Conservation (phyloP, 2,329 filamentous ascomycete species). For the Aspergillus fijiensis region DNA sequence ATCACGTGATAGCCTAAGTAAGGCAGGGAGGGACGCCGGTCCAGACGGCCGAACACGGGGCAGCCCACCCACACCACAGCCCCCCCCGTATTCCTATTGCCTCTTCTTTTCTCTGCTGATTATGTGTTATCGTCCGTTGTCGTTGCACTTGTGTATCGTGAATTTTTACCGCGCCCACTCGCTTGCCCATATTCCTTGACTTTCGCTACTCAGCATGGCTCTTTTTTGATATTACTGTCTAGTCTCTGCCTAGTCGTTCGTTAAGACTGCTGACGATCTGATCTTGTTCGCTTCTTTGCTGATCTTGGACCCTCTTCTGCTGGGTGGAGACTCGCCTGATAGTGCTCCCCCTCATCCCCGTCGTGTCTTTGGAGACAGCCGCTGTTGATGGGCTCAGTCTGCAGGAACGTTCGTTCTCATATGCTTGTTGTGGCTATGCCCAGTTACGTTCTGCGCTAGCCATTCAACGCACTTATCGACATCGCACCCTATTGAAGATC, state of each 20-base stretch:
- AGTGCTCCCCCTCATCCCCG: background rate
- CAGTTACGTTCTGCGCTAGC: background rate
- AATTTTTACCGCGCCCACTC: background rate
- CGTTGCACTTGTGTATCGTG: background rate
- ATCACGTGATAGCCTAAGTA: background rate
- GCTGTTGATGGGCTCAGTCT: background rate
- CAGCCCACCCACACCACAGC: background rate
- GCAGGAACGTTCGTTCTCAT: background rate
- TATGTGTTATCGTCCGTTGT: too few relatives aligned
- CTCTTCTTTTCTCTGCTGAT: background rate
- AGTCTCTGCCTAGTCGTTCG: background rate
- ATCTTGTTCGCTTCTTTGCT: background rate
- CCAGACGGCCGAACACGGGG: background rate
- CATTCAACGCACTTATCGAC: background rate
- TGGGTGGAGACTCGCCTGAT: conserved; percentile 5
- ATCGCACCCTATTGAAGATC: background rate
- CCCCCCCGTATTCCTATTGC: background rate
- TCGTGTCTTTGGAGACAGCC: conserved; percentile 2
- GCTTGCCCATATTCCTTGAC: background rate
- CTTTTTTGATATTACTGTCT: background rate
- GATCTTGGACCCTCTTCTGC: conserved; percentile 1
- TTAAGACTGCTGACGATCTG: background rate
- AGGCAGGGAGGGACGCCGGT: background rate
- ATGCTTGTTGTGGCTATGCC: background rate
- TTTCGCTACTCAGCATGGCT: background rate